phyloP scores from a whole-genome alignment of 768 basidiomycete genomes.

The Pluteus cervinus region DNA sequence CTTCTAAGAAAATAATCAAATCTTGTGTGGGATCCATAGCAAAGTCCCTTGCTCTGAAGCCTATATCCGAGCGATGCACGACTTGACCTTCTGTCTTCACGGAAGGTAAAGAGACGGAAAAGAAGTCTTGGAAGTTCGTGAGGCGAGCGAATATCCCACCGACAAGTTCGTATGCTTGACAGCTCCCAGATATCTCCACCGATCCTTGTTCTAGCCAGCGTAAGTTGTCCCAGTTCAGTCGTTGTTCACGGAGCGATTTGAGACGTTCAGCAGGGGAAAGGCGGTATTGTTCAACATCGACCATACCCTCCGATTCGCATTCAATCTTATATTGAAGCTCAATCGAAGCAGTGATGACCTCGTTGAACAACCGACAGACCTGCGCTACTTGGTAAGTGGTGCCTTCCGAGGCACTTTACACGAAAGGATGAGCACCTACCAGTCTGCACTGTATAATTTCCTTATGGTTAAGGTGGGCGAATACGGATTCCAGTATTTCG shows the following conservation, averaged over 20 bases:
- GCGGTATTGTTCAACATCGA: constrained; percentile 9
- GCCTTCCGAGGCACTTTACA: no score
- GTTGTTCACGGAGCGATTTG: constrained; percentile 11
- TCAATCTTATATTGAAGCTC: constrained; percentile 34
- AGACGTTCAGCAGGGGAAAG: constrained; percentile 16
- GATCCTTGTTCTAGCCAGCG: constrained; percentile 10
- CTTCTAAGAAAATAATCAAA: constrained; percentile 38
- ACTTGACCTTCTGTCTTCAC: constrained; percentile 12
- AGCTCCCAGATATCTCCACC: constrained; percentile 12
- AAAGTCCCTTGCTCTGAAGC: constrained; percentile 43
- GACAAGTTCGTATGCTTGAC: constrained; percentile 53
- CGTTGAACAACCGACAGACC: constrained; percentile 23
- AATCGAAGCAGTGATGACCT: constrained; percentile 12
- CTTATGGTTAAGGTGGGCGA: no score
- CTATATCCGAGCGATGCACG: constrained; percentile 26
- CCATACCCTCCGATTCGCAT: constrained; percentile 31
- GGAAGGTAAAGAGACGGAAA: constrained; percentile 19
- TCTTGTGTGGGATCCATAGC: constrained; percentile 66
- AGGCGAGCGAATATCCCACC: constrained; percentile 50
- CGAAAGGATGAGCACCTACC: no score
- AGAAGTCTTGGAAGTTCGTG: constrained; percentile 13
- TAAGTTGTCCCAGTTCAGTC: constrained; percentile 18
- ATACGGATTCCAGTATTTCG: no score
- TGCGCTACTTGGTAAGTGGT: no score
- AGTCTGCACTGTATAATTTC: no score